Base-by-base conservation (phyloP, 345 rosid species). In the Nasturtium officinale region DNA sequence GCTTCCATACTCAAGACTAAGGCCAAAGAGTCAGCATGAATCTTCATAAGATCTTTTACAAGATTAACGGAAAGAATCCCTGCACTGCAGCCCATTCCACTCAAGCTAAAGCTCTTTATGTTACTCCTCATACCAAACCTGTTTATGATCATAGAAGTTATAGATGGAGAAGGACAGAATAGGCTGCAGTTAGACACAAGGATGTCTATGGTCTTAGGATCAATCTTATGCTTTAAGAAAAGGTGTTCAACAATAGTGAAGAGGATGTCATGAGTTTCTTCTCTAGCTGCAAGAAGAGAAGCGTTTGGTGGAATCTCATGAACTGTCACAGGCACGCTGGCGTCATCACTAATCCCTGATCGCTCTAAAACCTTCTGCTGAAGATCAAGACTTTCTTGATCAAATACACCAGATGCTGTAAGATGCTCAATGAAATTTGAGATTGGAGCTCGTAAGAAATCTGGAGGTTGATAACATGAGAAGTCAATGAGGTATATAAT, bases 71-170 rank as follows among this genome's bases (percentile, higher is more conserved):
- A 83, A 55, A 86, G 40, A 59, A 86, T 68, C 29, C 90, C 88
- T 0, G 90, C 90, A 6, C 88, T 84, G 70, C 88, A 86, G 0
- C 90, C 90, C 90, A 86, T 84, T 12, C 90, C 90, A 3, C 90
- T 79, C 38, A 85, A 68, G 75, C 78, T 82, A 69, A 87, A 50
- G 79, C 84, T 87, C 76, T 80, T 83, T n/a, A 87, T 67, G 77
- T 85, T 56, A 55, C 83, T 82, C 37, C 87, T 79, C 62, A 87
- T 57, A 3, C 89, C 83, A 57, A 85, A 87, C 63, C 61, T 79
- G 76, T 82, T 82, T 20, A 82, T 66, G 58, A 85, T 73, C 77
- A 79, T 82, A 45, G 87, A 67, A 0, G 90, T 76, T 18, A 87
- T 79, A 18, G 96, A 87, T 7, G 96, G 96, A 23, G 86, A 80